phyloP scores from a whole-genome alignment of 2,329 filamentous ascomycete genomes.

The Fusarium equiseti region DNA sequence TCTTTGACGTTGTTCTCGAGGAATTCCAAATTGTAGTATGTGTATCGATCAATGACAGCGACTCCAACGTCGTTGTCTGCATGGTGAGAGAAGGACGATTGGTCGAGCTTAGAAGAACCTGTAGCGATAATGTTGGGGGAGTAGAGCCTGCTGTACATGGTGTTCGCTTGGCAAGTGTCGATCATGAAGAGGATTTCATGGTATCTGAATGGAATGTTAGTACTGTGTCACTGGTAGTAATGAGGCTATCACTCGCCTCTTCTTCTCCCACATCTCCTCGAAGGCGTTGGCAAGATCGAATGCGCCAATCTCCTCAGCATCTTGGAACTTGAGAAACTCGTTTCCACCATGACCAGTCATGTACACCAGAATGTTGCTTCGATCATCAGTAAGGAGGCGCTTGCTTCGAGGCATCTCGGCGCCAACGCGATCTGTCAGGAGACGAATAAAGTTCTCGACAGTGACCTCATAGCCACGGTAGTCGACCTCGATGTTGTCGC shows the following conservation, averaged over 20 bases:
- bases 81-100: conserved; percentile 97
- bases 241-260: conserved; percentile 67
- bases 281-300: conserved; percentile 98
- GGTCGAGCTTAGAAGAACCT: conserved; percentile 93
- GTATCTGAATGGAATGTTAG: conserved; percentile 67
- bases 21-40: conserved; percentile 98
- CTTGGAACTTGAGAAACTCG: conserved; percentile 98
- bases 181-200: conserved; percentile 99
- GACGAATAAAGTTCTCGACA: conserved; percentile 96
- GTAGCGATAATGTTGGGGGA: conserved; percentile 98
- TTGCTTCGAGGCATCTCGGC: conserved; percentile 97
- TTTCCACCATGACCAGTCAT: conserved; percentile 99
- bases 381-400: conserved; percentile 90
- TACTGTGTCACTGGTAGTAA: conserved; percentile 31
- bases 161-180: conserved; percentile 99
- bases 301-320: conserved; percentile 95
- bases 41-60: conserved; percentile 97
- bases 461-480: conserved; percentile 98
- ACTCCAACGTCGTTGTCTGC: conserved; percentile 98
- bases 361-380: conserved; percentile 97
- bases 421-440: conserved; percentile 93
- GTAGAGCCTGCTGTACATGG: conserved; percentile 98
- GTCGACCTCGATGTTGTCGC: conserved; percentile 98
- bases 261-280: conserved; percentile 99
- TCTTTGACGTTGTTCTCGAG: conserved; percentile 91